Conservation (phyloP, 805 yeast species). For the Metschnikowia picachoensis region DNA sequence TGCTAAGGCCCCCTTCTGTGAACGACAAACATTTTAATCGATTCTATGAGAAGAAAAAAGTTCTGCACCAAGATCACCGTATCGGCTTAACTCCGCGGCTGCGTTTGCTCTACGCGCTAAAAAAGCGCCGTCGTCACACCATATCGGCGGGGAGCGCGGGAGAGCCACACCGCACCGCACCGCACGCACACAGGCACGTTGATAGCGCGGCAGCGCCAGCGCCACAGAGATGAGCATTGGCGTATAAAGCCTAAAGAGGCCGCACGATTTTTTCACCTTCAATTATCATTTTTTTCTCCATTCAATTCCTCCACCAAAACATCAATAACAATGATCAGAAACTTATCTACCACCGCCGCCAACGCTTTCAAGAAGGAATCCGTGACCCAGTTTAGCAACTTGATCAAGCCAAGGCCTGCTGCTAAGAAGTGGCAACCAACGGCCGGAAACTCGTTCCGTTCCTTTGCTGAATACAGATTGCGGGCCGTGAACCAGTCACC, state of each 20-base stretch:
- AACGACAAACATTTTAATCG: no score
- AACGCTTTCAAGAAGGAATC: constrained; percentile 29
- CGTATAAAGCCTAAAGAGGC: neutral
- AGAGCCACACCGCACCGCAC: no score
- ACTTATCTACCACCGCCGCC: constrained; percentile 20
- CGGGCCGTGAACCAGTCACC: constrained; percentile 40
- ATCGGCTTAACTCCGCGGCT: no score
- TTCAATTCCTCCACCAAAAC: neutral
- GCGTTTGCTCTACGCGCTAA: no score
- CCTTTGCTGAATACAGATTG: constrained; percentile 44
- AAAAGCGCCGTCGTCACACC: no score
- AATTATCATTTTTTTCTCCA: neutral
- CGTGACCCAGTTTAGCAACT: constrained; percentile 23
- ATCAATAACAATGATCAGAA: constrained; percentile 18
- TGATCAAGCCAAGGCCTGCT: constrained; percentile 20
- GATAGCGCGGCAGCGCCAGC: no score
- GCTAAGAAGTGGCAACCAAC: constrained; percentile 36
- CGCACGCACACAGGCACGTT: no score
- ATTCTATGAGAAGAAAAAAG: no score
- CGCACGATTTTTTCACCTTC: neutral
- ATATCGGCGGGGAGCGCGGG: no score
- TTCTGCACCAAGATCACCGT: no score
- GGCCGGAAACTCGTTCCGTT: constrained; percentile 37
- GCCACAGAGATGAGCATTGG: no score
- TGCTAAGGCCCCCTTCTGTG: no score